Evolutionary conservation across 169 alveolate species (phyloP), one percentile per base, ranked within the genome.

Genomic region (Theileria annulata): DNA sequence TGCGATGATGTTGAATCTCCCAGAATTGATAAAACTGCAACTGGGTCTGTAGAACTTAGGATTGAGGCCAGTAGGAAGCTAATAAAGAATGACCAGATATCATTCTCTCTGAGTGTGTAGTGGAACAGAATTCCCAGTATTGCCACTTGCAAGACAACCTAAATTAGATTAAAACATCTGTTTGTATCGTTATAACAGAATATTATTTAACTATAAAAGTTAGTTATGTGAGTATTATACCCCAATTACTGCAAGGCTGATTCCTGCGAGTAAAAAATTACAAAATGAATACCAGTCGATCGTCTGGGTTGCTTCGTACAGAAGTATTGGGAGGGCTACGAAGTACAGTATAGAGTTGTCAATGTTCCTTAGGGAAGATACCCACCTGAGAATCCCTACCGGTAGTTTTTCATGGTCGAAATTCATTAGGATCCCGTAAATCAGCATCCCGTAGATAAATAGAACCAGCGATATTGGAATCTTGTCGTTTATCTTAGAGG

Each of bases 31-130:
- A 93, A 85, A 27, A 93, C 96, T 3, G 96, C 96, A 17, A 93
- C 95, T n/a, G 96, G 96, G 64, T 93, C 96, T 0, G 96, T 93
- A n/a, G 96, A 92, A 2, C 95, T 87, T 27, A 93, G 71, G 9
- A 92, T 88, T 27, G 96, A 92, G 19, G 96, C 96, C 30, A 93
- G 75, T 12, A 93, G 74, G 66, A 93, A 93, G 70, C 95, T 87
- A 35, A 91, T 85, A n/a, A 92, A 69, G 58, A 86, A 71, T 1
- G 87, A 80, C 42, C 88, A 59, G 27, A 56, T 72, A 47, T 88
- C 80, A 25, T 75, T 79, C 35, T 73, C 59, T 76, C 84, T 68
- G 69, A 91, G 81, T 9, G 93, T 81, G 72, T 84, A 93, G 83
- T 88, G 86, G 79, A 93, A 93, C 58, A 93, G 64, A 37, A 88